Evolutionary conservation across 257 asterid genomes (phyloP), one percentile per base, ranked within the genome.

Genomic region (Nicotiana knightiana): DNA sequence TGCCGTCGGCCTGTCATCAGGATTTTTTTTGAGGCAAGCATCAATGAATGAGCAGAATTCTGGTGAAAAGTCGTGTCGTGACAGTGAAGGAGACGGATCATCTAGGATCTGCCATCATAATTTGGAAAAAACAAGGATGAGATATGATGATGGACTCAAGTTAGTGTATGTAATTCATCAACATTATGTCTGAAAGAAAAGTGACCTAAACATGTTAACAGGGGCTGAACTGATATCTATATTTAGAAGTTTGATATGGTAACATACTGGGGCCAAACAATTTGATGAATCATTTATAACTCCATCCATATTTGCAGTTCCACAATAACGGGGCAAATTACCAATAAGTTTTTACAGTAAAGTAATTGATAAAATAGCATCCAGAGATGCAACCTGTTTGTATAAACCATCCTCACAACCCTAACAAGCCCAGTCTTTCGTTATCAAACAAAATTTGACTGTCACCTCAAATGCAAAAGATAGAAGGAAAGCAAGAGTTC

Each of bases 71-170:
- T 79, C 83, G 81, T 87, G 85, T 75, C 89, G 85, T 58, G 87
- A 86, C 77, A 94, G 93, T 76, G 98, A 92, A 80, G 99, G 99
- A 87, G 99, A 96, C 80, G 97, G 97, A 89, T 96, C 99, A 61
- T 96, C 99, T 81, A 96, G 90, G 82, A 96, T 94, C 99, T 96
- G 86, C 67, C 18, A 76, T 53, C 15, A 78, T 12, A 46, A 39
- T 30, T 48, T 33, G 78, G 18, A 82, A 43, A 24, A 57, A 46
- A 51, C 71, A 76, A 84, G 85, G 80, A 67, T 68, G 76, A 80
- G 80, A 79, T 55, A 28, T 48, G 67, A 26, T 55, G 81, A 76
- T 3, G 68, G 57, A 39, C 48, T 35, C 30, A 63, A 62, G 46
- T 82, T 46, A 39, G 43, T 51, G 68, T 32, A 24, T 35, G 15